Base-by-base conservation (phyloP, 805 yeast species). In the Cyberlindnera mycetangii region DNA sequence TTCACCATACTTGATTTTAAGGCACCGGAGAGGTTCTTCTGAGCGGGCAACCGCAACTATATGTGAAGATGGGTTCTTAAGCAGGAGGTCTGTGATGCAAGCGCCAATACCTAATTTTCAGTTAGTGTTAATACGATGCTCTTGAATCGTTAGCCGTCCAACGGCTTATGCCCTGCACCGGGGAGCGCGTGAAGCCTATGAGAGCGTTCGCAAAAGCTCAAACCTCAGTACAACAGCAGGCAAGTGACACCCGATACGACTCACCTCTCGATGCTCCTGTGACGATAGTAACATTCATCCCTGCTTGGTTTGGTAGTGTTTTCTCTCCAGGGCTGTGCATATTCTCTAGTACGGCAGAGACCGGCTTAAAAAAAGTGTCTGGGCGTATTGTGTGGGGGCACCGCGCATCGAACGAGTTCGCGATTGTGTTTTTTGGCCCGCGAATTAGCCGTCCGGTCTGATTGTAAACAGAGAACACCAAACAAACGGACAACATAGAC, bases 1-100 rank as follows among this genome's bases (percentile, higher is more conserved):
- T 16, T 59, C 56, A 0, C 83, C 84, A 53, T 67, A 76, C 36
- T 71, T 52, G 11, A 55, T 53, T 18, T 67, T 70, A 40, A 82
- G 61, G 28, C 67, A 60, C 18, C 66, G 57, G 45, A 87, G 60
- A 1, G 74, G 69, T 0, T 64, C 68, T 36, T 68, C 71, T 4
- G 86, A 70, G 54, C 97, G 76, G 0, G 96, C 90, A 22, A 88
- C 77, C 0, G 89, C 89, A 11, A 86, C 75, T 5, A 86, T 76
- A 31, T 69, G 68, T 1, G 76, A 61, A 12, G 59, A 51, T 0
- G 67, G 53, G 4, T 65, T 55, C 3, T 56, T 46, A 3, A 62
- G 37, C 1, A 89, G 65, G 16, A 78, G 64, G 31, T 75, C 72
- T 4, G 83, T 88, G 52, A 85, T 79, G 1, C 89, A 75, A n/a